Percentiles rank a stretch among this genome's conserved stretches.
Conservation (phyloP, 352 stramenopile species). For the Pythium diclinum region DNA sequence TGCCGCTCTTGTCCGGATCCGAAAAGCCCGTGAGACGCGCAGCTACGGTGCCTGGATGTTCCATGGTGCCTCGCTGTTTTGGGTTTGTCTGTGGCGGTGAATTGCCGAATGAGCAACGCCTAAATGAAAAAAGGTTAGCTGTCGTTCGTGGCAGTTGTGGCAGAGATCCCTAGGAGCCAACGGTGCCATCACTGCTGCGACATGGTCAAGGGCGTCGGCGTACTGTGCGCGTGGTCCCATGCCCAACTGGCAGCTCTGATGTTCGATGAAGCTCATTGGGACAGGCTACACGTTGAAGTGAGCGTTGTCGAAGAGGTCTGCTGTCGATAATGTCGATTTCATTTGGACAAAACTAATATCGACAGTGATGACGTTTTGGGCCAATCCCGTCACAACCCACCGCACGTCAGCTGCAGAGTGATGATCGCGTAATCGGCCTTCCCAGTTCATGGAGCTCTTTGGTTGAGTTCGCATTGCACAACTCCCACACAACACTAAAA, state of each 20-base stretch:
- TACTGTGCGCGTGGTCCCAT: neutral
- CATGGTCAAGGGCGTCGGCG: neutral
- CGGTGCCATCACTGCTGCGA: neutral
- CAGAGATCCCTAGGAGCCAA: neutral
- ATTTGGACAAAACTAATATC: neutral
- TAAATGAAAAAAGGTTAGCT: neutral
- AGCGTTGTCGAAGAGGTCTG: too few relatives aligned
- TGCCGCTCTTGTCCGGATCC: slow-evolving; percentile 21
- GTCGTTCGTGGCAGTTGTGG: neutral
- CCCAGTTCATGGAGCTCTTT: slow-evolving; percentile 5
- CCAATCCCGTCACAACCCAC: neutral
- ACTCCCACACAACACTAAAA: neutral
- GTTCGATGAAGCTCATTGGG: neutral
- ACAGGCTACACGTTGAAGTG: neutral
- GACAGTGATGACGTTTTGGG: slow-evolving; percentile 1
- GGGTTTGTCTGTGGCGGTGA: neutral
- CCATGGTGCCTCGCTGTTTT: slow-evolving; percentile 20
- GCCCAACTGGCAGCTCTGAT: neutral
- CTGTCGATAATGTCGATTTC: neutral
- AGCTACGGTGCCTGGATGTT: slow-evolving; percentile 29
- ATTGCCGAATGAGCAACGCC: slow-evolving; percentile 6
- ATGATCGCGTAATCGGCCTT: slow-evolving; percentile 16
- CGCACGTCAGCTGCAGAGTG: slow-evolving; percentile 3
- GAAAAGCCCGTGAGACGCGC: slow-evolving; percentile 29
- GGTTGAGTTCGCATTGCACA: neutral